These are phyloP conservation scores for Combretum micranthum DNA, from an alignment of 345 rosid species.

Conservation along the genomic window DNA sequence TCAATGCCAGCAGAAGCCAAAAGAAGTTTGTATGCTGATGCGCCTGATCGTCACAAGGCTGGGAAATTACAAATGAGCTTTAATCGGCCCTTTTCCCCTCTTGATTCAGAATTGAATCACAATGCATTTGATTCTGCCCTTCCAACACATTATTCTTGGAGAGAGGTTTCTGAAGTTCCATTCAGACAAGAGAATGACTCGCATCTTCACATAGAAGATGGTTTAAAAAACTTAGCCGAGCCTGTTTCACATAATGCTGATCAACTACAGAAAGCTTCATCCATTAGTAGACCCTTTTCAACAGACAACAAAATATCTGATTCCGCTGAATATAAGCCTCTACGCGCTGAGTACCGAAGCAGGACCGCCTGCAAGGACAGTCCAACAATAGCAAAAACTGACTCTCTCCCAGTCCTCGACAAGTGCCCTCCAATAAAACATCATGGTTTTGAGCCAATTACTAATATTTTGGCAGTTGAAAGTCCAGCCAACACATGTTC, in stretches of 20 bases:
- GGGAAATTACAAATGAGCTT: slow-evolving; percentile 35
- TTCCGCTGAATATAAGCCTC: slow-evolving; percentile 24
- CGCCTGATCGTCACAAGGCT: slow-evolving; percentile 26
- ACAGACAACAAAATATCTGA: slow-evolving; percentile 18
- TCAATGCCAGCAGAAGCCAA: slow-evolving; percentile 36
- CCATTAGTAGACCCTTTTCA: slow-evolving; percentile 19
- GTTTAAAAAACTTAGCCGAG: slow-evolving; percentile 7
- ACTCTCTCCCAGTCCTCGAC: slow-evolving; percentile 25
- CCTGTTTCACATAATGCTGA: neutral
- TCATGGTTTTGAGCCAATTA: slow-evolving; percentile 28
- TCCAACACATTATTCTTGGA: slow-evolving; percentile 37
- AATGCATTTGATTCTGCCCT: slow-evolving; percentile 32
- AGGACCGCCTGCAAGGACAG: slow-evolving; percentile 17
- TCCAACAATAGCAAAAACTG: slow-evolving; percentile 12
- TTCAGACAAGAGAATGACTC: slow-evolving; percentile 36
- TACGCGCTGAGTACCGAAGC: slow-evolving; percentile 23
- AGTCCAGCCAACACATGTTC: slow-evolving; percentile 31
- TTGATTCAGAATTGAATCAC: slow-evolving; percentile 26
- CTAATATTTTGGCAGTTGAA: slow-evolving; percentile 23
- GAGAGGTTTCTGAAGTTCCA: slow-evolving; percentile 37
- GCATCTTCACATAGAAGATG: slow-evolving; percentile 25
- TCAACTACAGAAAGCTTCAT: slow-evolving; percentile 1
- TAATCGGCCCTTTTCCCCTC: slow-evolving; percentile 26
- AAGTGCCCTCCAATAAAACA: slow-evolving; percentile 16
- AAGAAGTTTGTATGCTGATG: slow-evolving; percentile 25